These are phyloP conservation scores for Yamadazyma kanchanaburiensis DNA, from an alignment of 1,139 yeast genomes.

Conservation along the genomic window DNA sequence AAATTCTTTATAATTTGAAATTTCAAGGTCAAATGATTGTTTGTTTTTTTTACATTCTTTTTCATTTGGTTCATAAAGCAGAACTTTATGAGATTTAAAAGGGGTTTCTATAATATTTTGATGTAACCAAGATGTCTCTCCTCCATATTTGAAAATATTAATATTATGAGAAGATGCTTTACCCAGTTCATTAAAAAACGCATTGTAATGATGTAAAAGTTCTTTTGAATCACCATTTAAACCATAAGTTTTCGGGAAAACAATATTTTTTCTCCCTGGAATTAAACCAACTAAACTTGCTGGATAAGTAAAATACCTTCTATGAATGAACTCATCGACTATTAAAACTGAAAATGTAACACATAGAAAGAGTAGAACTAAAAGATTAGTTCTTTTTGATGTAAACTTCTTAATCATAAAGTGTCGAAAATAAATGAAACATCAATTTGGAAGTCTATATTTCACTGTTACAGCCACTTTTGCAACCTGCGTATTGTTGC, in stretches of 20 bases:
- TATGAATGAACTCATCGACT: constrained; percentile 4
- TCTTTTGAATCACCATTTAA: constrained; percentile 3
- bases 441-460: too few species aligned
- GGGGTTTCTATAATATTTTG: constrained; percentile 14
- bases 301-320: constrained; percentile 1
- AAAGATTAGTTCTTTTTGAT: too few species aligned
- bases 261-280: constrained; percentile 6
- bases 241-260: constrained; percentile 10
- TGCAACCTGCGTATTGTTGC: too few species aligned
- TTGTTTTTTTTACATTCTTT: constrained; percentile 15
- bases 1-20: constrained; percentile 9
- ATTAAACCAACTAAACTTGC: constrained; percentile 1
- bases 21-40: constrained; percentile 8
- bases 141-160: constrained; percentile 13
- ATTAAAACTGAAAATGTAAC: constrained; percentile 2
- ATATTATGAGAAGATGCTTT: constrained; percentile 1
- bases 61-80: constrained; percentile 17
- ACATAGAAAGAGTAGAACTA: constrained; percentile 5
- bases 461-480: too few species aligned
- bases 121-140: constrained; percentile 10
- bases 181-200: constrained; percentile 9
- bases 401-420: too few species aligned
- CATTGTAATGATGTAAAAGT: constrained; percentile 11
- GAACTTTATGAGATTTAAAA: constrained; percentile 11
- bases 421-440: too few species aligned